Conservation (phyloP, 306 rosid genomes). For the Coriaria nepalensis region DNA sequence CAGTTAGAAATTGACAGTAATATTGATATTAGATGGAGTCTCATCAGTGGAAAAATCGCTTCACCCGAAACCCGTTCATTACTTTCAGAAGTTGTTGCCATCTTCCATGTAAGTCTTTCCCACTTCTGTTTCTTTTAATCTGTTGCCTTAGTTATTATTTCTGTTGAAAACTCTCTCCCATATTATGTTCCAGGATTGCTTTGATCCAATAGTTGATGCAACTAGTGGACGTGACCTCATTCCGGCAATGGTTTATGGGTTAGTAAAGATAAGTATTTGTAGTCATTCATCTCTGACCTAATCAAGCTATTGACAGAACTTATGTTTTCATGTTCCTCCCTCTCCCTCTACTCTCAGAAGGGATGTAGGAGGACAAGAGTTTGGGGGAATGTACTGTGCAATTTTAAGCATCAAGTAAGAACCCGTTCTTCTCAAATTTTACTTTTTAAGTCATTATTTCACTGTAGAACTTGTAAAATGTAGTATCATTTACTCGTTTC, state of each 20-base stretch:
- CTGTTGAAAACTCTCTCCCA: background rate
- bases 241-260: conserved; percentile 98
- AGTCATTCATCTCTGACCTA: background rate
- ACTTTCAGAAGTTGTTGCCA: conserved; percentile 73
- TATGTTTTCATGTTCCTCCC: conserved; percentile 4
- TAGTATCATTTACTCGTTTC: conserved; percentile 16
- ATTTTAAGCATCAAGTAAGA: conserved; percentile 79
- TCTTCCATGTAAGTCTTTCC: conserved; percentile 57
- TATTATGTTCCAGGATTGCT: conserved; percentile 62
- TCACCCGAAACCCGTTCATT: conserved; percentile 74
- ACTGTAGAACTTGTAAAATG: too few species aligned
- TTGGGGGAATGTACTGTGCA: conserved; percentile 89
- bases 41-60: conserved; percentile 76
- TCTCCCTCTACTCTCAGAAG: conserved; percentile 38
- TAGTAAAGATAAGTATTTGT: conserved; percentile 11
- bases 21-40: conserved; percentile 81
- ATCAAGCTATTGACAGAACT: conserved; percentile 2
- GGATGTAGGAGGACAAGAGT: conserved; percentile 77
- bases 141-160: conserved; percentile 10
- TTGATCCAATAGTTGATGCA: conserved; percentile 78
- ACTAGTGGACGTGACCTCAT: conserved; percentile 85
- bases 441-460: background rate
- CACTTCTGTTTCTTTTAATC: conserved; percentile 5
- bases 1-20: conserved; percentile 33
- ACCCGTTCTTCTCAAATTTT: conserved; percentile 2